Evolutionary conservation across 2,329 filamentous ascomycete species (phyloP), one percentile per base, ranked within the genome.

Genomic region (Byssoonygena ceratinophila): DNA sequence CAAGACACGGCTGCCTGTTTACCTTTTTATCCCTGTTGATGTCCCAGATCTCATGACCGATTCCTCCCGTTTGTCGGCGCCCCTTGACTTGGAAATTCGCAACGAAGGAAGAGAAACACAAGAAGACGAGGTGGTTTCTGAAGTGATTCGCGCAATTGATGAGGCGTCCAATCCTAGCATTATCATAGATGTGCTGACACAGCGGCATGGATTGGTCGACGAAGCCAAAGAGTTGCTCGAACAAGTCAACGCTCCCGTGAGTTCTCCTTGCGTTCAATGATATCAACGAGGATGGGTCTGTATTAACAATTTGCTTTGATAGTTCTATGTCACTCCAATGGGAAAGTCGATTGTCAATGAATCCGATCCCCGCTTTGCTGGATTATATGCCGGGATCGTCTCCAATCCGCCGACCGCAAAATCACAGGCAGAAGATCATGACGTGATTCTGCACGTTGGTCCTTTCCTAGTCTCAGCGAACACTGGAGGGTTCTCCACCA

Each of bases 11-110:
- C 53, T 61, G 5, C 60, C 60, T 11, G 57, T 57, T 8, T 62
- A 62, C 39, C 57, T 62, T 37, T 61, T 59, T 31, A 55, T 62
- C 9, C 60, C 60, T 1, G 36, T 55, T 31, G 60, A 62, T 53
- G 55, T 59, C n/a, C 55, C 37, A 1, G 57, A 57, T 40, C 40
- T 56, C 16, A 45, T 54, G 44, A 55, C 55, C 6, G 56, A 58
- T 53, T 51, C 54, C 16, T 29, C 50, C 0, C 51, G 46, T 14
- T 34, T 57, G 43, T 37, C 51, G 9, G 52, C 45, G 5, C 55
- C 55, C n/a, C 44, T 57, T 36, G 47, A 57, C 14, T 41, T 57
- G n/a, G 41, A 50, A 18, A 36, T 57, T 20, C 11, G 34, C 20
- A 57, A 57, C 14, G 37, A 50, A 9, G 53, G 55, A 7, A 54